Conservation (phyloP, 2,329 filamentous ascomycete species). For the Mycogone perniciosa region DNA sequence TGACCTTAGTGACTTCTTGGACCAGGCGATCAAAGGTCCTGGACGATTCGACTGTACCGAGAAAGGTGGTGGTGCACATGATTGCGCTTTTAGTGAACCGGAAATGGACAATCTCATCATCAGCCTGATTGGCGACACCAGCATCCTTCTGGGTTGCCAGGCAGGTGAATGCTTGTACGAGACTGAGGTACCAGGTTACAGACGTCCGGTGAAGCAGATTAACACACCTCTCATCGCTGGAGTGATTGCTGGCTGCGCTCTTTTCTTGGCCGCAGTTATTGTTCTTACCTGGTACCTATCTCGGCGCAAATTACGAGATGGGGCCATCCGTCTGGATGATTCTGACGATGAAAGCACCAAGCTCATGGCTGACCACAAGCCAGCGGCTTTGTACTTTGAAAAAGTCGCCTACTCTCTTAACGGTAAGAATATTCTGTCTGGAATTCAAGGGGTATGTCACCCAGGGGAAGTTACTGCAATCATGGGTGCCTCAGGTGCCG, state of each 20-base stretch:
- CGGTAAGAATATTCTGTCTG: conserved; percentile 75
- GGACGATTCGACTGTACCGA: conserved; percentile 73
- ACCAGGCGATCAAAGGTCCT: conserved; percentile 76
- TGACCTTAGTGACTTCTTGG: conserved; percentile 84
- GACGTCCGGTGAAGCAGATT: conserved; percentile 83
- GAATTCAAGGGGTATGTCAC: conserved; percentile 78
- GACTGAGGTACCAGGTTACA: conserved; percentile 88
- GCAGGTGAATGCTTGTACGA: conserved; percentile 90
- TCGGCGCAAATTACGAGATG: conserved; percentile 62
- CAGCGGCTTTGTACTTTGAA: conserved; percentile 80
- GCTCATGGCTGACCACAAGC: conserved; percentile 86
- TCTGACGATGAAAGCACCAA: conserved; percentile 82
- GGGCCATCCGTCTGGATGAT: conserved; percentile 77
- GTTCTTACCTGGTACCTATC: conserved; percentile 83
- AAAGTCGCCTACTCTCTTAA: conserved; percentile 83
- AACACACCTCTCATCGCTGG: conserved; percentile 95
- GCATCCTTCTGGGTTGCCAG: conserved; percentile 74
- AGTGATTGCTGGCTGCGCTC: conserved; percentile 76
- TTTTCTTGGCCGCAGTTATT: conserved; percentile 86
- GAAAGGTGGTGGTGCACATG: conserved; percentile 54
- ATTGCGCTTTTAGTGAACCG: conserved; percentile 83
- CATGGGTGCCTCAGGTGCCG: conserved; percentile 96
- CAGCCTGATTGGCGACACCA: conserved; percentile 82
- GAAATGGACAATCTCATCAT: conserved; percentile 88
- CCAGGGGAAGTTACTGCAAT: conserved; percentile 95